Conservation (phyloP, 2,329 filamentous ascomycete genomes). For the Fusarium sp. region DNA sequence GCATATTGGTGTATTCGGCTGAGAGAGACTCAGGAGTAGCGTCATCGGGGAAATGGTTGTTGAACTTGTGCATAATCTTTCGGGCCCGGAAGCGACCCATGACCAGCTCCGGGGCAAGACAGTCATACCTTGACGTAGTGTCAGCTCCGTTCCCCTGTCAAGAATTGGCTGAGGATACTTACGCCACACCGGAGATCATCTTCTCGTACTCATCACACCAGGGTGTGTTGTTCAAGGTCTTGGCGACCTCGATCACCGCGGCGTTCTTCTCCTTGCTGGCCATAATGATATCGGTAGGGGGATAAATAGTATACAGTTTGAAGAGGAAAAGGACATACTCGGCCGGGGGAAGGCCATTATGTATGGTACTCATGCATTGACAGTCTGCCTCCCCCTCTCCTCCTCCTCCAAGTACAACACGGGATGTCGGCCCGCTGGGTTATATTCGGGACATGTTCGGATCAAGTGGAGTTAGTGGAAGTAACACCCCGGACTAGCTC, state of each 20-base stretch:
- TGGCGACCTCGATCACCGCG: conserved; percentile 17
- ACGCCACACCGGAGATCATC: conserved; percentile 35
- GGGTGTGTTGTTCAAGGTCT: conserved; percentile 9
- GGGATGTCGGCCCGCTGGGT: neutral
- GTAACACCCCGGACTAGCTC: neutral
- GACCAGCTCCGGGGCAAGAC: conserved; percentile 6
- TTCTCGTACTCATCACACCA: conserved; percentile 32
- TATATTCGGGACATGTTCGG: neutral
- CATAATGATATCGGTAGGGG: neutral
- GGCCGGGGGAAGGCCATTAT: neutral
- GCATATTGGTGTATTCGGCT: neutral
- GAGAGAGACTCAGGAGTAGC: neutral
- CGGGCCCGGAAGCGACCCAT: conserved; percentile 6
- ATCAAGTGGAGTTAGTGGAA: neutral
- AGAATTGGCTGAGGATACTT: neutral
- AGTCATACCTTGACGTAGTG: neutral
- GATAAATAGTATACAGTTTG: neutral
- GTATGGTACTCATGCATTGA: neutral
- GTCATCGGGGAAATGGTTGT: conserved; percentile 16
- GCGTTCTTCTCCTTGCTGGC: neutral
- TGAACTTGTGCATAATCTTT: conserved; percentile 9
- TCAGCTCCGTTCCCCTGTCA: neutral
- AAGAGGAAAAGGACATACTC: neutral
- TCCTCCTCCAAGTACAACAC: neutral
- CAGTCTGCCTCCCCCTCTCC: neutral